Evolutionary conservation across 2,329 filamentous ascomycete species (phyloP), one percentile per base, ranked within the genome.

Genomic region (Talaromyces albobiverticillius): DNA sequence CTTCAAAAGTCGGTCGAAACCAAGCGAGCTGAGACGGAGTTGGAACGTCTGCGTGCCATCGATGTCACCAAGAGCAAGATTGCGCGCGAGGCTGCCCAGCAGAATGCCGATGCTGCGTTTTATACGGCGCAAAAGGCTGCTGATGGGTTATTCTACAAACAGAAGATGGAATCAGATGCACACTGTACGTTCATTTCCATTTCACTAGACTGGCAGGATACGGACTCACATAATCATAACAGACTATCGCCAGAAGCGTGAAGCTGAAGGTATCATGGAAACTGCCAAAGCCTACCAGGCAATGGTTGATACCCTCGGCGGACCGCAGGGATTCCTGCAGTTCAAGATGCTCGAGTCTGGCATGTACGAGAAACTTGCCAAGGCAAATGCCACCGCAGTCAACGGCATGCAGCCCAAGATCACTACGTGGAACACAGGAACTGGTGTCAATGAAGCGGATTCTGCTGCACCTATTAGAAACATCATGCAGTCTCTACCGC

Each of bases 341-440:
- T 93, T 88, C 78, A 81, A 93, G 73, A 95, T 95, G 90, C 84
- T 95, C 66, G 86, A 92, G 75, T 87, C 87, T 70, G 86, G 86
- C 62, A 89, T 87, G 0, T 93, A 90, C 70, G 82, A 89, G 66
- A 81, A 86, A 62, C 81, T 95, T 47, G 90, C 90, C 55, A 80
- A 87, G 62, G 89, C 88, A 47, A 95, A 95, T 63, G 89, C 87
- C 45, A 69, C 79, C 29, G 90, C 89, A 29, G 83, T 95, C 66
- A 79, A 83, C 49, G 90, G 90, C 23, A 74, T 95, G 61, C 82
- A 91, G 69, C 90, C 90, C 60, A 95, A 95, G 85, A 94, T 95
- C 75, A 91, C 86, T 58, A 85, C 93, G 23, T 95, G 90, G 90
- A 94, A 90, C 68, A 95, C 90, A 11, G 55, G 41, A 18, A 46